These are phyloP conservation scores for Apiotrichum sp. DNA, from an alignment of 1,284 basidiomycete genomes.

Conservation along the genomic window DNA sequence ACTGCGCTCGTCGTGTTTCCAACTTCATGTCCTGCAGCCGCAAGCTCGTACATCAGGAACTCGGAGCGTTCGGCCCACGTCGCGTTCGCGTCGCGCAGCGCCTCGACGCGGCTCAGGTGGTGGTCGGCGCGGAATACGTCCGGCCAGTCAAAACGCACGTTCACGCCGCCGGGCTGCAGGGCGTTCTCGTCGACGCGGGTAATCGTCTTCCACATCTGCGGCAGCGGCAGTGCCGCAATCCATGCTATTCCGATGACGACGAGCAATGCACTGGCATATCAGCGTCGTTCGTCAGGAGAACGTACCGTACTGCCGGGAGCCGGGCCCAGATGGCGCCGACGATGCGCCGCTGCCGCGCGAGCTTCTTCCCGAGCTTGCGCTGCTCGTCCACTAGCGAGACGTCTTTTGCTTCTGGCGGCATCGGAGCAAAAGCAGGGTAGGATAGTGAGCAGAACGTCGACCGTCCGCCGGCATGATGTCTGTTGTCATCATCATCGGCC, in stretches of 20 bases:
- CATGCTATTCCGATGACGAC: constrained; percentile 64
- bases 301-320: constrained; percentile 8
- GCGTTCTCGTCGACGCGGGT: constrained; percentile 92
- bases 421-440: background rate
- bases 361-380: constrained; percentile 5
- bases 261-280: constrained; percentile 39
- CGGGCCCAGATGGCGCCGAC: constrained; percentile 1
- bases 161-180: constrained; percentile 80
- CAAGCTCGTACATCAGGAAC: constrained; percentile 19
- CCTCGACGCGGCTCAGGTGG: constrained; percentile 65
- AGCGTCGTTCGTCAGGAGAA: background rate
- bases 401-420: background rate
- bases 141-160: constrained; percentile 78
- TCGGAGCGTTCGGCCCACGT: constrained; percentile 55
- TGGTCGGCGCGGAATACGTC: constrained; percentile 76
- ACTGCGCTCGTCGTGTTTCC: constrained; percentile 50
- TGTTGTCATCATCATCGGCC: no score
- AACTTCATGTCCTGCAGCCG: constrained; percentile 20
- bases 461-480: no score
- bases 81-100: constrained; percentile 57
- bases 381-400: constrained; percentile 8
- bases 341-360: constrained; percentile 4
- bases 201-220: constrained; percentile 56
- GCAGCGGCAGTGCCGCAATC: constrained; percentile 64
- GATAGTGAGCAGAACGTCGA: background rate